Conservation (phyloP, 2,329 filamentous ascomycete genomes). For the Chaetomium globosum region DNA sequence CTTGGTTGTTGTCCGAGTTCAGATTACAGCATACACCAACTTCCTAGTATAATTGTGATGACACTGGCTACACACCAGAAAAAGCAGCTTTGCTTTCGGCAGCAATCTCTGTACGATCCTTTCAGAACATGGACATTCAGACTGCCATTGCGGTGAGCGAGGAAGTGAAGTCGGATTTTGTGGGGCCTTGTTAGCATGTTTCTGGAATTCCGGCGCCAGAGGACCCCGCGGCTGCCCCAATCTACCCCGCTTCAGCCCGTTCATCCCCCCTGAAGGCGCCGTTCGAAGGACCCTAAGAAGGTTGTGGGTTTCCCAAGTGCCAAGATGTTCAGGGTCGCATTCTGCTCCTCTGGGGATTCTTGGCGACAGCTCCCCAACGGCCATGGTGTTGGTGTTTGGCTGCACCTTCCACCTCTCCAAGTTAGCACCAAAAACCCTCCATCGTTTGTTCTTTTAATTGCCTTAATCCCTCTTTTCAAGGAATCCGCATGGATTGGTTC, state of each 20-base stretch:
- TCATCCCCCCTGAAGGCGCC: background rate
- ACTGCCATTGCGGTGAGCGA: no score
- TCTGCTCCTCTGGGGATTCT: slow-evolving; percentile 4
- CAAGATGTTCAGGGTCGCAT: background rate
- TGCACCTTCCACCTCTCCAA: background rate
- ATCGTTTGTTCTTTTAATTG: background rate
- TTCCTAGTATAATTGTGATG: no score
- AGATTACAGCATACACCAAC: no score
- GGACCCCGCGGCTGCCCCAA: background rate
- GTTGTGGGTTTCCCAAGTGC: background rate
- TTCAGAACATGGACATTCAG: background rate
- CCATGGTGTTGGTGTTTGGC: background rate
- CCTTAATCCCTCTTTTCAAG: background rate
- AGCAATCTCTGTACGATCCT: background rate
- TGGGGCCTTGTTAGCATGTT: background rate
- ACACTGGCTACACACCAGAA: no score
- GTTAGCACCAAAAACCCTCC: background rate
- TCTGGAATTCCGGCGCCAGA: background rate
- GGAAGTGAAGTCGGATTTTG: background rate
- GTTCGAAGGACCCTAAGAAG: background rate
- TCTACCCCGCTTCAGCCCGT: no score
- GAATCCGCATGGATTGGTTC: background rate
- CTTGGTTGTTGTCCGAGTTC: no score
- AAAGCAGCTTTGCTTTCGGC: no score
- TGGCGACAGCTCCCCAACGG: slow-evolving; percentile 7